Conservation (phyloP, 2,329 filamentous ascomycete species). For the Calcarisporium arbuscula region DNA sequence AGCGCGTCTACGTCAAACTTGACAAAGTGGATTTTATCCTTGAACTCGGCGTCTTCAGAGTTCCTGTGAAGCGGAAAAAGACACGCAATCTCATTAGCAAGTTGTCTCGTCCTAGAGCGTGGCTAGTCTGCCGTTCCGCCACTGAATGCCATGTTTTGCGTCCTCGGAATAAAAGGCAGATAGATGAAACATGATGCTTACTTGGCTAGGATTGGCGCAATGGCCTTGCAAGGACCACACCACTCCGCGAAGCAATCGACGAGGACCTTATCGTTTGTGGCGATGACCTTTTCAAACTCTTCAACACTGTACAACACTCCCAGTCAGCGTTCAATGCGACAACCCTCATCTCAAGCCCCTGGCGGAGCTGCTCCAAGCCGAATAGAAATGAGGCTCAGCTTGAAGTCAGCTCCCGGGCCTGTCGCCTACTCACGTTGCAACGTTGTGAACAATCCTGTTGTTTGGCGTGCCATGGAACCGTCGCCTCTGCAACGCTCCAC, state of each 20-base stretch:
- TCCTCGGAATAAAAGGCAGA: too few species aligned
- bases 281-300: slow-evolving; percentile 51
- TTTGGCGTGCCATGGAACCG: slow-evolving; percentile 29
- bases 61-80: slow-evolving; percentile 10
- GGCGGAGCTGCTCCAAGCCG: too few species aligned
- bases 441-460: slow-evolving; percentile 39
- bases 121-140: too few species aligned
- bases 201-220: slow-evolving; percentile 61
- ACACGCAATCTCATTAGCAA: background rate
- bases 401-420: too few species aligned
- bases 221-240: slow-evolving; percentile 92
- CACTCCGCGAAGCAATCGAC: slow-evolving; percentile 85
- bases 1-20: slow-evolving; percentile 87
- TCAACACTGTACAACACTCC: slow-evolving; percentile 52
- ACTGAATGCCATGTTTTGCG: too few species aligned
- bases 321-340: slow-evolving; percentile 1
- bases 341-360: too few species aligned
- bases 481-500: slow-evolving; percentile 8
- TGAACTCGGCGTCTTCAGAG: slow-evolving; percentile 35
- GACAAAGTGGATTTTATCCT: slow-evolving; percentile 64
- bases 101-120: too few species aligned
- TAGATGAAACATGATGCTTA: slow-evolving; percentile 11
- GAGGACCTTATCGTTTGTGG: slow-evolving; percentile 53
- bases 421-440: slow-evolving; percentile 29
- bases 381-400: background rate